Conservation (phyloP, 768 basidiomycete genomes). For the Coprinellus micaceus region DNA sequence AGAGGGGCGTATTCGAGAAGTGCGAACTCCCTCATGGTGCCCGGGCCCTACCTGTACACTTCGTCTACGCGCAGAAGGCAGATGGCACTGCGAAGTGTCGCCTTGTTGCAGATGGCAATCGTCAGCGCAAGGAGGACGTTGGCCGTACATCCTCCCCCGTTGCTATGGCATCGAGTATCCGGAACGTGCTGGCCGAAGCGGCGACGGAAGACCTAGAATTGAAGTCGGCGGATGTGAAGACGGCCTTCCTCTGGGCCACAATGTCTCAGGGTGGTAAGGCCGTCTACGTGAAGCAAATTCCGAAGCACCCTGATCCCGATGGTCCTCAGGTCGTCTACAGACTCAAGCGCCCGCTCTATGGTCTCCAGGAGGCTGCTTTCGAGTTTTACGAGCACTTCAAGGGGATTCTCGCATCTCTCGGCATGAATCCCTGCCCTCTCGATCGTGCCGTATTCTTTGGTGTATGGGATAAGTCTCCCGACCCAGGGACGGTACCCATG, state of each 20-base stretch:
- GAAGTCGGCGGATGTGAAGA: conserved; percentile 25
- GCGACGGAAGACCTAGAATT: conserved; percentile 18
- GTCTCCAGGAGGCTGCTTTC: conserved; percentile 28
- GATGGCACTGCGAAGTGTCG: conserved; percentile 30
- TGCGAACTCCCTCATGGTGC: conserved; percentile 21
- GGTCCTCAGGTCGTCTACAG: conserved; percentile 12
- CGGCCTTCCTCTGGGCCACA: conserved; percentile 23
- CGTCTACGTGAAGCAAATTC: conserved; percentile 18
- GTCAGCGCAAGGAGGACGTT: conserved; percentile 31
- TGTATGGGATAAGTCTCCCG: conserved; percentile 13
- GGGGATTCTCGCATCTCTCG: conserved; percentile 9
- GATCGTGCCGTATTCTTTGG: conserved; percentile 26
- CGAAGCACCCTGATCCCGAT: conserved; percentile 15
- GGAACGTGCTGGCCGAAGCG: conserved; percentile 22
- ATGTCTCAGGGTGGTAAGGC: conserved; percentile 17
- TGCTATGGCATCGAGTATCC: conserved; percentile 20
- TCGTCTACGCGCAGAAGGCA: conserved; percentile 37
- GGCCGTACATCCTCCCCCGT: conserved; percentile 31
- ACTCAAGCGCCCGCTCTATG: conserved; percentile 28
- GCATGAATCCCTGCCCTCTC: conserved; percentile 18
- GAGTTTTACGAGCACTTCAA: conserved; percentile 22
- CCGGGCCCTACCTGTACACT: conserved; percentile 26
- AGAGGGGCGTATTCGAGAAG: conserved; percentile 25
- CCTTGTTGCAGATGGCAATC: conserved; percentile 23
- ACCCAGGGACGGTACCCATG: conserved; percentile 14